These are phyloP conservation scores for Nicotiana sylvestris DNA, from an alignment of 257 asterid species.

Conservation along the genomic window DNA sequence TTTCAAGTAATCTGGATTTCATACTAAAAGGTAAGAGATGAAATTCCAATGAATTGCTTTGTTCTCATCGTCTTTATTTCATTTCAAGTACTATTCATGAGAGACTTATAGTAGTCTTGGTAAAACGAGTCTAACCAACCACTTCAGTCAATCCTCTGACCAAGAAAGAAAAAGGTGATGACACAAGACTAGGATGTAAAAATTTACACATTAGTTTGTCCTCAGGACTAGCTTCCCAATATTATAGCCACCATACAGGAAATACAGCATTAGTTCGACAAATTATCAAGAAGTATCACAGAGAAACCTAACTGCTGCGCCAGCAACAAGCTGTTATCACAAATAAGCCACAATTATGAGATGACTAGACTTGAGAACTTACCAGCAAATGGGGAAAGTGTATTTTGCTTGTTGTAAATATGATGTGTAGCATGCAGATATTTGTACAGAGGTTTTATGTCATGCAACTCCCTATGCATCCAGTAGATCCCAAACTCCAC, in stretches of 20 bases:
- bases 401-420: slow-evolving; percentile 95
- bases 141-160: background rate
- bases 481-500: slow-evolving; percentile 97
- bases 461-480: slow-evolving; percentile 97
- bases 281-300: background rate
- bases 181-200: background rate
- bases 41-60: background rate
- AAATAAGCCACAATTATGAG: background rate
- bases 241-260: background rate
- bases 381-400: slow-evolving; percentile 99
- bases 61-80: background rate
- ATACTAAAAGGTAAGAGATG: background rate
- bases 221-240: background rate
- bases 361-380: slow-evolving; percentile 21
- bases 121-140: background rate
- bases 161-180: background rate
- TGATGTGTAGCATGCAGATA: slow-evolving; percentile 94
- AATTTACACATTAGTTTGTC: background rate
- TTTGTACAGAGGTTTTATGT: slow-evolving; percentile 92
- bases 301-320: background rate
- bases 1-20: background rate
- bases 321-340: background rate
- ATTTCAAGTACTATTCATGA: background rate
- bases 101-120: background rate
- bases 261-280: background rate